phyloP scores from a whole-genome alignment of 2,329 filamentous ascomycete species.

The Pyrenophora teres region DNA sequence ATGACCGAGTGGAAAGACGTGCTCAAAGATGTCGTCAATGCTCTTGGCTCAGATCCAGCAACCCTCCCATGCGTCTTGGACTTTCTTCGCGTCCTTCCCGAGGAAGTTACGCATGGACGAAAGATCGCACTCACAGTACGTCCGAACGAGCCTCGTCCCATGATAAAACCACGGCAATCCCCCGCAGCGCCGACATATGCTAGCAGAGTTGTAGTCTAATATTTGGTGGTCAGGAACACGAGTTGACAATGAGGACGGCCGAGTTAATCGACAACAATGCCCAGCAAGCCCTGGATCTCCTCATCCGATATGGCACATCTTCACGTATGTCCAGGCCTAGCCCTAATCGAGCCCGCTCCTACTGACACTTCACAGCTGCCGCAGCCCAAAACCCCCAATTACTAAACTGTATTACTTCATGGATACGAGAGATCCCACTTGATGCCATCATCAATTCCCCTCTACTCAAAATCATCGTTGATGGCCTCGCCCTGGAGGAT shows the following conservation, averaged over 20 bases:
- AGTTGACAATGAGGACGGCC: conserved; percentile 80
- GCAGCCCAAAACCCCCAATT: conserved; percentile 87
- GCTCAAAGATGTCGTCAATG: conserved; percentile 75
- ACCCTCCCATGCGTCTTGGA: conserved; percentile 89
- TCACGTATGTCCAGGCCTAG: conserved; percentile 67
- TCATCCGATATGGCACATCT: conserved; percentile 89
- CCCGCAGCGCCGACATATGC: conserved; percentile 40
- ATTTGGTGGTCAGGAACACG: conserved; percentile 76
- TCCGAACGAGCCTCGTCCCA: conserved; percentile 61
- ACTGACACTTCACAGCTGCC: conserved; percentile 52
- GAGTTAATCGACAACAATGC: conserved; percentile 92
- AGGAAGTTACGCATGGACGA: conserved; percentile 98
- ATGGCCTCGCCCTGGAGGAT: conserved; percentile 72
- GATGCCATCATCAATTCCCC: conserved; percentile 82
- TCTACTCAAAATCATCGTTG: conserved; percentile 78
- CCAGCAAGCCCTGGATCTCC: conserved; percentile 79
- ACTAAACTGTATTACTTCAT: conserved; percentile 94
- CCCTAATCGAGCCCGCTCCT: not conserved
- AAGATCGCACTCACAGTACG: conserved; percentile 99
- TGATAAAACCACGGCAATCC: conserved; percentile 46
- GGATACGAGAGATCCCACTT: conserved; percentile 91
- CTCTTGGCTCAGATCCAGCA: conserved; percentile 75
- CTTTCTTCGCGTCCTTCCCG: conserved; percentile 93
- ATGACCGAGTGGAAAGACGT: conserved; percentile 97
- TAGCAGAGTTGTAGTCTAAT: conserved; percentile 51